Evolutionary conservation across 345 rosid genomes (phyloP).

Genomic region (Eucalyptus grandis): DNA sequence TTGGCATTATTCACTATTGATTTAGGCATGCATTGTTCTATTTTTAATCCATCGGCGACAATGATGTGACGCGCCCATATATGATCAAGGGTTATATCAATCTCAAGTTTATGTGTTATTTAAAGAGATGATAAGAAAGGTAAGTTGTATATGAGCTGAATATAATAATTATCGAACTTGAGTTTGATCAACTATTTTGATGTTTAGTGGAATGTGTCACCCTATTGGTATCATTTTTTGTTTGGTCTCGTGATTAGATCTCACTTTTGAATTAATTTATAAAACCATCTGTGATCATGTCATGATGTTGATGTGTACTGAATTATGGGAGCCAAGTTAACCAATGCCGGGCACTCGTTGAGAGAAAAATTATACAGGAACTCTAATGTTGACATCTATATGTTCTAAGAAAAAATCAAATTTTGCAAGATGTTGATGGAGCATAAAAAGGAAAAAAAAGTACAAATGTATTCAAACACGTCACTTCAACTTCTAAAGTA

Average conservation of each 20-base stretch:
- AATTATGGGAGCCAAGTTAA: background rate
- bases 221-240: background rate
- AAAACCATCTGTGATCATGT: background rate
- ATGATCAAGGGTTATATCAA: background rate
- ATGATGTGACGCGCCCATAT: fast-evolving
- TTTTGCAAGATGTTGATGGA: too few relatives aligned
- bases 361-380: background rate
- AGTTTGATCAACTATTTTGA: background rate
- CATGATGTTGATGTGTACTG: background rate
- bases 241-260: background rate
- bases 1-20: background rate
- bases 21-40: too few relatives aligned
- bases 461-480: too few relatives aligned
- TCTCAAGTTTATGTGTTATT: fast-evolving
- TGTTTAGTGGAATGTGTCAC: background rate
- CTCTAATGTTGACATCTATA: too few relatives aligned
- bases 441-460: too few relatives aligned
- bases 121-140: background rate
- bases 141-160: too few relatives aligned
- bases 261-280: background rate
- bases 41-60: fast-evolving
- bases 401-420: too few relatives aligned
- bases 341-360: background rate
- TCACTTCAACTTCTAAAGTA: too few relatives aligned
- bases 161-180: background rate